Conservation (phyloP, 192 early-diverging fungal species). For the Umbelopsis sp. region DNA sequence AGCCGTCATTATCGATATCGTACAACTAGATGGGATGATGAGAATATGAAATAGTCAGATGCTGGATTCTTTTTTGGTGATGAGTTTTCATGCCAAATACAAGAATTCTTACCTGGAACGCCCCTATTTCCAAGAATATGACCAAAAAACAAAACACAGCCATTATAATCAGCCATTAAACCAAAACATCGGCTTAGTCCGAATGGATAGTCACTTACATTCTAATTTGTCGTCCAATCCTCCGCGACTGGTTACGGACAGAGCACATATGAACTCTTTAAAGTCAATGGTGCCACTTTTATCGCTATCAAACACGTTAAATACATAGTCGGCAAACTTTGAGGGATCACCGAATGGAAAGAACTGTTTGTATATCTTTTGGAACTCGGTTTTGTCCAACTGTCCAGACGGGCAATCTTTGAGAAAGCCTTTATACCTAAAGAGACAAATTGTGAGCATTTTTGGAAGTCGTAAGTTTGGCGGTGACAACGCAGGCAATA, state of each 20-base stretch:
- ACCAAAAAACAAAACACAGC: no score
- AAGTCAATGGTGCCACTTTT: conserved; percentile 91
- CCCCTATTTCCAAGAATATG: background rate
- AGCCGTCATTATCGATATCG: conserved; percentile 89
- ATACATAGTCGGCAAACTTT: conserved; percentile 88
- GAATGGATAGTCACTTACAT: conserved; percentile 55
- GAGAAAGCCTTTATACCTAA: conserved; percentile 91
- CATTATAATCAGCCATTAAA: background rate
- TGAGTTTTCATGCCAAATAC: background rate
- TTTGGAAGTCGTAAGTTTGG: background rate
- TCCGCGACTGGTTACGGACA: conserved; percentile 85
- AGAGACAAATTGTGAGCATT: background rate
- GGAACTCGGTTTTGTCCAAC: conserved; percentile 84
- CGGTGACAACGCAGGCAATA: background rate
- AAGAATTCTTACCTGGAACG: conserved; percentile 30
- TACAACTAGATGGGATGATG: conserved; percentile 57
- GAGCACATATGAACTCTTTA: conserved; percentile 87
- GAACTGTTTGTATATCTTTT: conserved; percentile 93
- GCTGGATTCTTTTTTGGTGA: background rate
- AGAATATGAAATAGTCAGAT: conserved; percentile 70
- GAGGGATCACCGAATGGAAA: conserved; percentile 97
- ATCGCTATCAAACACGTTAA: conserved; percentile 90
- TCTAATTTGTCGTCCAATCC: conserved; percentile 82
- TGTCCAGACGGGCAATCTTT: conserved; percentile 90
- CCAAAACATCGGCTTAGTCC: background rate